Evolutionary conservation across 768 basidiomycete species (phyloP).

Genomic region (Psilocybe cyanescens): DNA sequence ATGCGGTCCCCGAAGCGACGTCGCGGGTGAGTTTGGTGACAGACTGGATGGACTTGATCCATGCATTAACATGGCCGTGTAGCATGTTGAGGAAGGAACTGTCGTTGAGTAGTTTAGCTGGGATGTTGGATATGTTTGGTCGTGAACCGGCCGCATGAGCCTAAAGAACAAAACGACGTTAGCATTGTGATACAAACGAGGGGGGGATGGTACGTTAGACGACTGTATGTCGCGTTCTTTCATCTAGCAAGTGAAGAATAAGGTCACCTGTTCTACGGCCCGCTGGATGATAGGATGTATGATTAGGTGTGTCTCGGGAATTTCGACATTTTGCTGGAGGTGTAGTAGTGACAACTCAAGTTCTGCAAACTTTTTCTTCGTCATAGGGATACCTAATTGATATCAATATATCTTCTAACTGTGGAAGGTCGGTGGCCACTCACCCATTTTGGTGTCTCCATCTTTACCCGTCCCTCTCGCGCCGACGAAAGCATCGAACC

Average conservation of each 20-base stretch:
- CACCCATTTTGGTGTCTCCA: constrained; percentile 78
- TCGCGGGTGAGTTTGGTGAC: constrained; percentile 96
- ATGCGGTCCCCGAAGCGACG: constrained; percentile 92
- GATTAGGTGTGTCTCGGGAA: constrained; percentile 92
- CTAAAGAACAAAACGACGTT: constrained; percentile 17
- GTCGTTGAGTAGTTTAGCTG: constrained; percentile 78
- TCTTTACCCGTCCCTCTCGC: constrained; percentile 78
- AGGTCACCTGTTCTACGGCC: constrained; percentile 71
- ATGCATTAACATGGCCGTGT: constrained; percentile 92
- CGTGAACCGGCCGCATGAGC: constrained; percentile 57
- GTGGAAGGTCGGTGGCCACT: constrained; percentile 11
- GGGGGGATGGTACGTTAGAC: constrained; percentile 2
- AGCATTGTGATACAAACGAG: neutral
- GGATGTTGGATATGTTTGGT: constrained; percentile 79
- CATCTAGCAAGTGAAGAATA: constrained; percentile 5
- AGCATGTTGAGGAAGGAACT: constrained; percentile 91
- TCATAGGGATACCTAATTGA: constrained; percentile 83
- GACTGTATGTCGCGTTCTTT: neutral
- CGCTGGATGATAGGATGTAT: constrained; percentile 90
- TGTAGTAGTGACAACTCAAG: constrained; percentile 93
- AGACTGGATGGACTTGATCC: constrained; percentile 98
- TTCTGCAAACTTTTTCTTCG: constrained; percentile 99
- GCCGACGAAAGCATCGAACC: constrained; percentile 98
- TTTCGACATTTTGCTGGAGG: constrained; percentile 98
- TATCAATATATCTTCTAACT: neutral